Evolutionary conservation across 495 filamentous ascomycete genomes (phyloP), one percentile per base, ranked within the genome.

Genomic region (Hyaloscypha variabilis): DNA sequence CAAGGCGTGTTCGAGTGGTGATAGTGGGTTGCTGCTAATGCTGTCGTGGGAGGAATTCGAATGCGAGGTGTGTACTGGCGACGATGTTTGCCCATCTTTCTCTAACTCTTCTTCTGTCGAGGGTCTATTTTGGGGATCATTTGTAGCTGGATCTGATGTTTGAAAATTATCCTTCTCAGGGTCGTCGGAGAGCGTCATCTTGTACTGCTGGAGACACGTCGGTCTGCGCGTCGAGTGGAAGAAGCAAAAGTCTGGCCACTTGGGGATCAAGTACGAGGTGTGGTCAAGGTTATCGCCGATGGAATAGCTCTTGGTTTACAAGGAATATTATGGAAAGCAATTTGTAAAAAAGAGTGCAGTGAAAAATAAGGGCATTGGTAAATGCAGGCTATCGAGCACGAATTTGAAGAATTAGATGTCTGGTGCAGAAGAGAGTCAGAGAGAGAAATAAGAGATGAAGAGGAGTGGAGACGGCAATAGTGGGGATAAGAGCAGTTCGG

Each of bases 1-100:
- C 50, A 78, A 67, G 17, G 76, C 74, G 10, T 73, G 71, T 62
- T 77, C 76, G 3, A 78, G 71, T 14, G 79, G 74, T 6, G 66
- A 62, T 8, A 81, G 51, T 23, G 74, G 75, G 39, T 81, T 74
- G 5, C 67, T 71, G 65, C 76, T 64, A 19, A 62, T 62, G 24
- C 57, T 58, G 42, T 63, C 64, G 19, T 55, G 51, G 8, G 67
- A 69, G 10, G 66, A 62, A 39, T 60, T 63, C 29, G 69, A 66
- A 42, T 65, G 61, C 28, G 62, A 65, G 8, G 52, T 65, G 36
- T 61, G 67, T 10, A 57, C 51, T 49, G 67, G 61, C 3, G 57
- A 54, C 19, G 55, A 28, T 1, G 51, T 63, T 8, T 65, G 64
- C 23, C 28, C 42, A 34, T 68, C 62, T 28, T 66, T 68, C 28